Conservation (phyloP, 2,329 filamentous ascomycete species). For the Xylariaceae sp. region DNA sequence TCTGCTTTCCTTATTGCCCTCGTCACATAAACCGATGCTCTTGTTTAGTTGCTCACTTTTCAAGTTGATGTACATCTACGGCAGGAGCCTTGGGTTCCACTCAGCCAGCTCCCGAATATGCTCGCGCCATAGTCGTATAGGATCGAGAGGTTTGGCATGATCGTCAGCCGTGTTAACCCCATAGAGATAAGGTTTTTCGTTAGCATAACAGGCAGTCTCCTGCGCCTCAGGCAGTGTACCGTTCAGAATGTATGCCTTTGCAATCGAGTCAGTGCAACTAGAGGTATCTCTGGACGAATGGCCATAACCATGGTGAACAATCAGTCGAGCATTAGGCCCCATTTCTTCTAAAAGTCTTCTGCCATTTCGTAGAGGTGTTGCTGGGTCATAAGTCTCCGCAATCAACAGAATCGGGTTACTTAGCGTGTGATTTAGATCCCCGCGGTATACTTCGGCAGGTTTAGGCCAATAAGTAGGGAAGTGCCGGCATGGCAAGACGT, state of each 20-base stretch:
- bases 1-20: no score
- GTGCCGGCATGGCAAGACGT: constrained; percentile 50
- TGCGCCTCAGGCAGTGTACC: constrained; percentile 44
- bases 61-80: no score
- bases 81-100: constrained; percentile 17
- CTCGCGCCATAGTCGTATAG: constrained; percentile 29
- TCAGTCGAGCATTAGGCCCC: constrained; percentile 50
- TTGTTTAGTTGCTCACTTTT: no score
- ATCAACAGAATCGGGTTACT: constrained; percentile 50
- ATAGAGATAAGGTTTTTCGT: constrained; percentile 52
- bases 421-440: constrained; percentile 47
- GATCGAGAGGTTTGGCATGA: constrained; percentile 4
- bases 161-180: constrained; percentile 29
- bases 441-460: constrained; percentile 51
- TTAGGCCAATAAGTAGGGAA: constrained; percentile 49
- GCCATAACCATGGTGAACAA: constrained; percentile 54
- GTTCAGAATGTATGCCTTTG: constrained; percentile 44
- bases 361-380: constrained; percentile 53
- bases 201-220: constrained; percentile 50
- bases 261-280: constrained; percentile 47
- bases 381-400: constrained; percentile 53
- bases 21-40: no score
- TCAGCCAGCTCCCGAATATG: constrained; percentile 27
- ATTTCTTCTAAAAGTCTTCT: constrained; percentile 47
- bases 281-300: constrained; percentile 51